These are phyloP conservation scores for Clonostachys rosea DNA, from an alignment of 2,329 filamentous ascomycete genomes.

Conservation along the genomic window DNA sequence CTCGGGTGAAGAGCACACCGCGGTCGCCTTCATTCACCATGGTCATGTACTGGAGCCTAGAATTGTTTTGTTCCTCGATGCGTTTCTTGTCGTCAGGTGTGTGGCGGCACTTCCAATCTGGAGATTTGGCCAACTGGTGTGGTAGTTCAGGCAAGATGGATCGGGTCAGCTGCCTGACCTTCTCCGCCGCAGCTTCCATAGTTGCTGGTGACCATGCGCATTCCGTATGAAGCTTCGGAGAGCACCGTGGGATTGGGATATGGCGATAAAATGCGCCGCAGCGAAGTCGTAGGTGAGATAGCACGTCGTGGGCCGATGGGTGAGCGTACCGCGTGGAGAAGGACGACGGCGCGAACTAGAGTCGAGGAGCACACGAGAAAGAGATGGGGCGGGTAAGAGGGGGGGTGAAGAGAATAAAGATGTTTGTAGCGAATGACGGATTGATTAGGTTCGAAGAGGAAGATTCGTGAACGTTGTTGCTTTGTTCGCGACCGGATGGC, in stretches of 20 bases:
- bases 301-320: neutral
- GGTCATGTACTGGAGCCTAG: slow-evolving; percentile 51
- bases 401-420: no score
- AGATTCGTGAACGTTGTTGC: no score
- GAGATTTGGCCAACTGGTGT: slow-evolving; percentile 46
- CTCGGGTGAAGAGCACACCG: slow-evolving; percentile 50
- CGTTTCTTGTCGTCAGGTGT: slow-evolving; percentile 33
- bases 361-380: neutral
- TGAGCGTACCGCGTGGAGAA: slow-evolving; percentile 2
- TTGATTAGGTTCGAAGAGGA: no score
- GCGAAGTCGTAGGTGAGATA: neutral
- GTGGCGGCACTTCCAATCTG: slow-evolving; percentile 40
- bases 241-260: no score
- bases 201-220: slow-evolving; percentile 24
- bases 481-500: no score
- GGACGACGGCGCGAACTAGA: neutral
- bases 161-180: slow-evolving; percentile 47
- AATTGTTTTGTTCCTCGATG: slow-evolving; percentile 43
- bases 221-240: slow-evolving; percentile 1
- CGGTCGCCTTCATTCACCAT: slow-evolving; percentile 53
- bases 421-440: no score
- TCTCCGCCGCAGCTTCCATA: slow-evolving; percentile 57
- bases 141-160: slow-evolving; percentile 45
- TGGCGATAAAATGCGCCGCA: neutral
- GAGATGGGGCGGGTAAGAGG: no score